Base-by-base conservation (phyloP, 352 stramenopile species). In the Stephanocyclus meneghinianus region DNA sequence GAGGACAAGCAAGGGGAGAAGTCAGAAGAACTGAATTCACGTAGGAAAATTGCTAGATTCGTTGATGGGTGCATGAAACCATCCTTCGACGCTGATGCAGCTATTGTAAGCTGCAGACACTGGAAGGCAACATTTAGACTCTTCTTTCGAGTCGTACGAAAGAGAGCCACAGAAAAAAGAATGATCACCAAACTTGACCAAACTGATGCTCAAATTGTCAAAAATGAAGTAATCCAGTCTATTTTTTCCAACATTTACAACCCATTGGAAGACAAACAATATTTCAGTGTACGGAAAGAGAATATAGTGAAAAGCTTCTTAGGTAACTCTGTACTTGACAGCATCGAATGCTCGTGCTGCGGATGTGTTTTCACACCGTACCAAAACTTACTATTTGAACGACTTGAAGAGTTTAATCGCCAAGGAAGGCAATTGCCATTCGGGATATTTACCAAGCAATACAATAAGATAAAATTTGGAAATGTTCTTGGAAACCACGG, bases 281-380 rank as follows among this genome's bases (percentile, higher is more conserved):
- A 42, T 21, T 64, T 75, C 64, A n/a, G 40, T 30, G 9, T 74
- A 21, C 32, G 70, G n/a, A 64, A 18, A 51, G 47, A 61, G 1
- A n/a, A 30, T 4, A 32, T 68, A 1, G 66, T 35, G 8, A 2
- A 40, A 35, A 63, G 21, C 5, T 78, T 65, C 42, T 29, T 48
- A 13, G 2, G 62, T n/a, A 77, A 78, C 50, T 35, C 59, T 8
- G 35, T 78, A 5, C 18, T 78, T 51, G 75, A 82, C 44, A 47
- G 44, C 21, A 44, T 82, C 30, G 75, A 82, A 63, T 82, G 75
- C 29, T 67, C 67, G 29, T 82, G 56, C 50, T 82, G 75, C 56
- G 40, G 30, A 35, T 55, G 56, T 45, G 7, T 60, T 63, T 64
- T 68, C 37, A 48, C 56, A 48, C 56, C n/a, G 7, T 15, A 82